Evolutionary conservation across 73 alveolate genomes (phyloP).

Genomic region (Tetrahymena borealis): DNA sequence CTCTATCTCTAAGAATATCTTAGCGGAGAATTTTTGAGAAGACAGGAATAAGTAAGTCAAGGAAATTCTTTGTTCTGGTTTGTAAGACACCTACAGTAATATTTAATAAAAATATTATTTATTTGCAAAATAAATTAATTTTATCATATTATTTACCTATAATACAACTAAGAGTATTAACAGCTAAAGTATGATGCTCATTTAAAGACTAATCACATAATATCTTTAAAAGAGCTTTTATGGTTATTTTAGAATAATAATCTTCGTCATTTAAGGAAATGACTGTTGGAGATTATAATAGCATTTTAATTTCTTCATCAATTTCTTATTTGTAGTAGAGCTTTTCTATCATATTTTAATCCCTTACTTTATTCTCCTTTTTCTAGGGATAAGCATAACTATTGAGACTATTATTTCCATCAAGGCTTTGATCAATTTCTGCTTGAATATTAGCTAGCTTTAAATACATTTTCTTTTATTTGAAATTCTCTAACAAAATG

Average conservation of each 20-base stretch:
- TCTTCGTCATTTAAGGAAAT: slow-evolving; percentile 14
- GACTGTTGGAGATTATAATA: slow-evolving; percentile 29
- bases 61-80: slow-evolving; percentile 27
- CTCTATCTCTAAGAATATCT: slow-evolving; percentile 36
- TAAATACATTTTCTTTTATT: background rate
- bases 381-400: background rate
- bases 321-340: slow-evolving; percentile 13
- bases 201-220: slow-evolving; percentile 29
- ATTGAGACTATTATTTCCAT: background rate
- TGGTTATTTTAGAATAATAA: slow-evolving; percentile 32
- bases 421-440: background rate
- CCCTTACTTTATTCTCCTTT: background rate
- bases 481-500: slow-evolving; percentile 15
- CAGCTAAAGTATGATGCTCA: slow-evolving; percentile 29
- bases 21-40: slow-evolving; percentile 12
- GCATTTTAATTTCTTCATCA: slow-evolving; percentile 17
- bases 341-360: background rate
- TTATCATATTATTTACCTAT: slow-evolving; percentile 14
- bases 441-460: slow-evolving; percentile 1
- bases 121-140: background rate
- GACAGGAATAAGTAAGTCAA: slow-evolving; percentile 24
- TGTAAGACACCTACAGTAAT: background rate
- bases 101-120: background rate
- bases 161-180: slow-evolving; percentile 28
- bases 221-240: slow-evolving; percentile 20